Percentiles rank a stretch among this genome's conserved stretches.
These are phyloP conservation scores for Suhomyces emberorum DNA, from an alignment of 805 yeast species.

Conservation along the genomic window DNA sequence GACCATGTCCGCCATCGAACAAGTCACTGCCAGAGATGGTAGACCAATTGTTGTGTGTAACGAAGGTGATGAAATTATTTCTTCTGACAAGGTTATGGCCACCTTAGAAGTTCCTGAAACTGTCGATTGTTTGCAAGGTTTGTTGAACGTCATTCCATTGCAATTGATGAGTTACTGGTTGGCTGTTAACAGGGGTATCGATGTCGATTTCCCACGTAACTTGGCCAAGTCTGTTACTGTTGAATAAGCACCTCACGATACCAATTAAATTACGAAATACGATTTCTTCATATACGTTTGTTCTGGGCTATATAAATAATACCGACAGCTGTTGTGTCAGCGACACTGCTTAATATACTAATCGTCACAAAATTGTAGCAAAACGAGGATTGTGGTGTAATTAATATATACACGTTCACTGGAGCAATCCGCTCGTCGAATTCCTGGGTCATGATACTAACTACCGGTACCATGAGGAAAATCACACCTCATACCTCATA, in stretches of 20 bases:
- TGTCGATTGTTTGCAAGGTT: constrained; percentile 96
- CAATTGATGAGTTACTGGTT: constrained; percentile 97
- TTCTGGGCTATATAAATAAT: background rate
- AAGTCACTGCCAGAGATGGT: constrained; percentile 96
- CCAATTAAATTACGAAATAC: background rate
- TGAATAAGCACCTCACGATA: constrained; percentile 48
- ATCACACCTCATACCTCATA: background rate
- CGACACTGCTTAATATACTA: constrained; percentile 1
- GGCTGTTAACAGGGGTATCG: constrained; percentile 91
- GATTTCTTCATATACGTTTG: background rate
- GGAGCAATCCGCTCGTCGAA: no score
- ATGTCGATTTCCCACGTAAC: constrained; percentile 98
- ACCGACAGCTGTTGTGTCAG: background rate
- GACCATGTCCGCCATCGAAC: constrained; percentile 92
- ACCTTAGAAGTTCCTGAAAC: constrained; percentile 90
- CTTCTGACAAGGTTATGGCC: constrained; percentile 54
- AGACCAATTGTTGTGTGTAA: constrained; percentile 92
- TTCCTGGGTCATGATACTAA: no score
- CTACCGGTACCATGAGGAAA: background rate
- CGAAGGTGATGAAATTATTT: constrained; percentile 67
- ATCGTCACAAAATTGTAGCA: background rate
- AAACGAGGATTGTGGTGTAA: background rate
- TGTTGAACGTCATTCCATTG: constrained; percentile 88
- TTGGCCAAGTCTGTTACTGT: constrained; percentile 98
- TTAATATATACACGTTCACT: no score